These are phyloP conservation scores for Triticum urartu DNA, from an alignment of 176 grass and related monocot species.

Conservation along the genomic window DNA sequence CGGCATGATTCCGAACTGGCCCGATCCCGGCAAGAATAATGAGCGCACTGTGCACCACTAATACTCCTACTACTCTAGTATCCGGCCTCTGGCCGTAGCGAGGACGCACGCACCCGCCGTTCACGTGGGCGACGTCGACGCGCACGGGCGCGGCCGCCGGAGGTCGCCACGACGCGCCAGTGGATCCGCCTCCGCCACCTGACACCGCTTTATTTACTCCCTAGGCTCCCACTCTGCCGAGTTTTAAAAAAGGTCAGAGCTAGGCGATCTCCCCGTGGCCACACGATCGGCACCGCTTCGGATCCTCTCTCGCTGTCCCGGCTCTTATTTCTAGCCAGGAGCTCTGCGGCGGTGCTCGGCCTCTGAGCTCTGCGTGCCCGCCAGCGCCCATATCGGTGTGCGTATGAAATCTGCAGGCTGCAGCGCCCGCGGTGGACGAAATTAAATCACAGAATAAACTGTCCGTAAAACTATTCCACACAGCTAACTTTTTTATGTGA, in stretches of 20 bases:
- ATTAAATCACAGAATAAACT: too few species aligned
- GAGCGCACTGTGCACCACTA: background rate
- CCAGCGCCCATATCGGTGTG: background rate
- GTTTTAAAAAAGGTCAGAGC: background rate
- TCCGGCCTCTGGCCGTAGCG: background rate
- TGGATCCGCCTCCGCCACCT: background rate
- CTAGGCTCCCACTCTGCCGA: background rate
- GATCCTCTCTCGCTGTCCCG: conserved; percentile 5
- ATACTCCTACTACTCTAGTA: background rate
- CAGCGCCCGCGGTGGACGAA: background rate
- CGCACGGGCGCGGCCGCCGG: background rate
- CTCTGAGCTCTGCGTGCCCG: background rate
- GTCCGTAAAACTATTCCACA: too few species aligned
- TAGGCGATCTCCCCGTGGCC: background rate
- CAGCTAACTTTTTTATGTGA: too few species aligned
- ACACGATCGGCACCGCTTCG: background rate
- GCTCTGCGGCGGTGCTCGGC: background rate
- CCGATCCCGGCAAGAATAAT: background rate
- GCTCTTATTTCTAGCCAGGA: background rate
- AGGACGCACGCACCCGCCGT: background rate
- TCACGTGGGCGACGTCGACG: background rate
- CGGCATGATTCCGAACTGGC: conserved; percentile 4
- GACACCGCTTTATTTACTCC: background rate
- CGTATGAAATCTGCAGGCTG: background rate
- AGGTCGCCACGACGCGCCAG: background rate